Evolutionary conservation across 139 green algal species (phyloP), one percentile per base, ranked within the genome.

Genomic region (Picochlorum sp.): DNA sequence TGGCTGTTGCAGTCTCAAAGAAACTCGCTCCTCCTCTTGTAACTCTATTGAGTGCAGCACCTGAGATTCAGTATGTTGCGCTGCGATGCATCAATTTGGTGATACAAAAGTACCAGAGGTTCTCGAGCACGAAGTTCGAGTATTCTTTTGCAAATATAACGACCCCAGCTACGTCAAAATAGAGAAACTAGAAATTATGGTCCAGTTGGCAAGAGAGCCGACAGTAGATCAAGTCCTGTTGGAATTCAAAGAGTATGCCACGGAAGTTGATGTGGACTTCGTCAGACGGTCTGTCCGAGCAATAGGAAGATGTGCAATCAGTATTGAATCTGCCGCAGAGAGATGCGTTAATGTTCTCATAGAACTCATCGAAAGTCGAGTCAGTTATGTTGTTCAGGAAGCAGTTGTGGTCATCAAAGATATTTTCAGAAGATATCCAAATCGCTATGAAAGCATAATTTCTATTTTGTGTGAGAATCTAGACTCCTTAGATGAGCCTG

Each of bases 81-180:
- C 84, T 99, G 69, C 75, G 92, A 67, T 98, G 97, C 87, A 97
- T 98, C 77, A 88, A 83, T 71, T 81, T 98, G 34, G 90, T 99
- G 51, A 84, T 98, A 62, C 89, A 97, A 73, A 82, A 49, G 61
- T 83, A 6, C 87, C 89, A 6, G 31, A 73, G 21, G 80, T 94
- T 15, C 77, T 99, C 28, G 68, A 81, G 11, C 83, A 96, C 49
- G 90, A 98, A 63, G 87, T 98, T 72, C 82, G 92, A 82, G 91
- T 97, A 4, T 98, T 98, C 71, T 98, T 98, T 81, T 98, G 94
- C 87, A 98, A 98, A 78, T 99, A 99, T 84, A 98, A 98, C 70
- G 94, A 99, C 80, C 94, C 94, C 24, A 83, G 92, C 62, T 99
- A 98, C 61, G 90, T 98, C 37, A 99, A 99, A 78, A 87, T 96